Evolutionary conservation across 441 rosid species (phyloP).

Genomic region (Sinapis alba): DNA sequence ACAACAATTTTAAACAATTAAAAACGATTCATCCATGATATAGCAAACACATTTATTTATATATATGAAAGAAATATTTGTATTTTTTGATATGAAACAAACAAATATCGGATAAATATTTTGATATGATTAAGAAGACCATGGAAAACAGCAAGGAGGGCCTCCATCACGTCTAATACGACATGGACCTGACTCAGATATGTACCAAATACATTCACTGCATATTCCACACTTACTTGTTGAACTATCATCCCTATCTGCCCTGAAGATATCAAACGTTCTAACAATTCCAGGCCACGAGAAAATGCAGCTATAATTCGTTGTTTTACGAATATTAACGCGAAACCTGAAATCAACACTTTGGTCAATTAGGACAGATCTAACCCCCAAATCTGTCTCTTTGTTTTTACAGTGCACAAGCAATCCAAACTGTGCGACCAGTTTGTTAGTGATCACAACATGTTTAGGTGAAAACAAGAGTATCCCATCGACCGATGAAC

Average conservation of each 20-base stretch:
- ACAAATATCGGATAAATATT: no score
- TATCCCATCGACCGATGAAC: background rate
- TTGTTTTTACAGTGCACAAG: conserved; percentile 1
- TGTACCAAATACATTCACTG: conserved; percentile 12
- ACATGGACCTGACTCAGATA: conserved; percentile 13
- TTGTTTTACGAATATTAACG: conserved; percentile 4
- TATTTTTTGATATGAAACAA: background rate
- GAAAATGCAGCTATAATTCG: background rate
- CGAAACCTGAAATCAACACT: background rate
- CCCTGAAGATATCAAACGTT: conserved; percentile 14
- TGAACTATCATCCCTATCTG: background rate
- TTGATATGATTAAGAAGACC: no score
- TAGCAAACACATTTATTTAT: background rate
- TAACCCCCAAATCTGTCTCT: background rate
- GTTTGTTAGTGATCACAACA: conserved; percentile 15
- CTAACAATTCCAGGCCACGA: background rate
- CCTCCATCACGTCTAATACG: background rate
- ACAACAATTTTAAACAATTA: background rate
- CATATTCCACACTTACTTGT: conserved; percentile 1
- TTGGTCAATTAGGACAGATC: background rate
- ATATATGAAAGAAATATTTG: no score
- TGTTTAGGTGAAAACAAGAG: conserved; percentile 15
- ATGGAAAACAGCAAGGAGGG: no score
- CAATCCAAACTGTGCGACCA: background rate
- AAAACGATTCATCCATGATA: background rate